Base-by-base conservation (phyloP, 805 yeast genomes). In the Schizosaccharomyces octosporus region DNA sequence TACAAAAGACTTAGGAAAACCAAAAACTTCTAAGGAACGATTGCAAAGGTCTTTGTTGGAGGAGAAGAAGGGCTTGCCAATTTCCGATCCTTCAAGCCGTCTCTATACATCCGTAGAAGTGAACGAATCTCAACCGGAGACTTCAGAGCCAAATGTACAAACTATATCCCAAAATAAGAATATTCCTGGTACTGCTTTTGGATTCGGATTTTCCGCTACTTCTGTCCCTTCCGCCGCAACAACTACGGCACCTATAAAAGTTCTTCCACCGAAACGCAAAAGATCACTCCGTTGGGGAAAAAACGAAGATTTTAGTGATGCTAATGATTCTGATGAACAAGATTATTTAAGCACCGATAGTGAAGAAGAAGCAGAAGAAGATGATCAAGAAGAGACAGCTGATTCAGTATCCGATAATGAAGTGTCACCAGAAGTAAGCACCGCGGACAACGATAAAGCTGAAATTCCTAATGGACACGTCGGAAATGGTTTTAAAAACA, bases 1-100 rank as follows among this genome's bases (percentile, higher is more conserved):
- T 43, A 79, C 94, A 24, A 88, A 87, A 68, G 76, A 78, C 4
- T 76, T 90, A 60, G 97, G 97, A 60, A 78, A 80, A 15, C 75
- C 74, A 60, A 80, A 78, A 64, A 85, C 95, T 1, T 80, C 78
- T 64, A 77, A 75, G 61, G 89, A 85, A 67, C 79, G 78, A 63
- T 78, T 87, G 72, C 72, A 77, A n/a, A 90, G 85, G 67, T 95
- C 95, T 0, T 69, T 86, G 62, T 78, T 78, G 61, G 72, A 83
- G 51, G 95, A 87, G 67, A 76, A 76, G 63, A 82, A 81, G 67
- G 95, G 95, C 1, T 74, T 84, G 3, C 57, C 57, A 63, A 83
- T 79, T 0, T 79, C 78, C 68, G 87, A 81, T 1, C 70, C 72
- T 43, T 82, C 87, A 0, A 75, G 73, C 59, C 82, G 78, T 27